Evolutionary conservation across 2,329 filamentous ascomycete species (phyloP), one percentile per base, ranked within the genome.

Genomic region (Colletotrichum sp.): DNA sequence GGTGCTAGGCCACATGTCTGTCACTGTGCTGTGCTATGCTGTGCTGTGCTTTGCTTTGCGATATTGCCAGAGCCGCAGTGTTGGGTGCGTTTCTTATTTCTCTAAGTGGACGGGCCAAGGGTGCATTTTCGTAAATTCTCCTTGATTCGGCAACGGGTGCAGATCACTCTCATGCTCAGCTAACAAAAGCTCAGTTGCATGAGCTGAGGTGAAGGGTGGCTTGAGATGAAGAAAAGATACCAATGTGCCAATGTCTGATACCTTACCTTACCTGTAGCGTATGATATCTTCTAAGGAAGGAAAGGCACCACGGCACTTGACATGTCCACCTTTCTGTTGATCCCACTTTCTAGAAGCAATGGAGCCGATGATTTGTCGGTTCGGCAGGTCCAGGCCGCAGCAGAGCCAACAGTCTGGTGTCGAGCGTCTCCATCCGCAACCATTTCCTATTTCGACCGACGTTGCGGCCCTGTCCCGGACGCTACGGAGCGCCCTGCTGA

Each of bases 401-500:
- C n/a, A 12, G 44, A 21, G 44, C 28, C 66, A 63, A 36, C 65
- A 18, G 62, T 28, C 8, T 44, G 52, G 12, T 32, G 71, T 59
- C 21, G 44, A 59, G 30, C 28, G 59, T 44, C 44, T 30, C 24
- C 66, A 44, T 36, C 64, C 75, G 75, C 75, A 75, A 77, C 66
- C 15, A 63, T 75, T 77, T 71, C 71, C 75, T 77, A 32, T 75
- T 75, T 75, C 16, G 75, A 70, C 55, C 26, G 52, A 28, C 16
- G 21, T 75, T 75, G 71, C 75, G 70, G 65, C 28, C 59, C 44
- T 77, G 36, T 32, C 34, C 44, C 70, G 76, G 78, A 77, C 36
- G 26, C 49, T 64, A 26, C 26, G 16, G 60, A 66, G 59, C 67
- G 26, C 67, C n/a, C 64, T 16, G 32, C 18, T 39, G 59, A 63